These are phyloP conservation scores for Chaetomidium leptoderma DNA, from an alignment of 495 filamentous ascomycete genomes.

Conservation along the genomic window DNA sequence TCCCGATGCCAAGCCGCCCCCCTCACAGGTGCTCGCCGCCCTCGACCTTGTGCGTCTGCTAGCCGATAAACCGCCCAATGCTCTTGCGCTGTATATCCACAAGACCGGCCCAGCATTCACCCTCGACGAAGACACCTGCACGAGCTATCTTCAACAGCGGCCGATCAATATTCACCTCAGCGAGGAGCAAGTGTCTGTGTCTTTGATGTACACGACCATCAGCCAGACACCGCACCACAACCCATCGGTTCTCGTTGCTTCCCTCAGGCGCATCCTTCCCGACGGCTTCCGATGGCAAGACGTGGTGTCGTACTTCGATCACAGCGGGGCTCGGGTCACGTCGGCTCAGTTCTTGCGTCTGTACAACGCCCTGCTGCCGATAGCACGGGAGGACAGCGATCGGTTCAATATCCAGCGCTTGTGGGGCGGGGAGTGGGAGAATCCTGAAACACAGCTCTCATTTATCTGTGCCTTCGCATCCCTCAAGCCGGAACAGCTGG, in stretches of 20 bases:
- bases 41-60: slow-evolving; percentile 69
- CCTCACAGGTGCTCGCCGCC: slow-evolving; percentile 67
- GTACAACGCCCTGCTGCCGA: slow-evolving; percentile 67
- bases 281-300: slow-evolving; percentile 74
- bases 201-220: slow-evolving; percentile 71
- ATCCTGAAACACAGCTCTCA: slow-evolving; percentile 80
- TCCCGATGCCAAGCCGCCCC: slow-evolving; percentile 55
- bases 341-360: slow-evolving; percentile 74
- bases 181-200: slow-evolving; percentile 77
- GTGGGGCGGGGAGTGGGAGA: slow-evolving; percentile 88
- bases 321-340: slow-evolving; percentile 67
- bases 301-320: slow-evolving; percentile 79
- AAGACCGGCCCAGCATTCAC: slow-evolving; percentile 62
- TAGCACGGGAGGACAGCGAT: slow-evolving; percentile 54
- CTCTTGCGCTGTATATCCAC: slow-evolving; percentile 73
- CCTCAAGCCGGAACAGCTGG: slow-evolving; percentile 64
- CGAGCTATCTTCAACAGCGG: slow-evolving; percentile 56
- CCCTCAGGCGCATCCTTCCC: slow-evolving; percentile 43
- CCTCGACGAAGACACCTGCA: slow-evolving; percentile 46
- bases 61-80: slow-evolving; percentile 54
- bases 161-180: slow-evolving; percentile 63
- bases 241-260: slow-evolving; percentile 64
- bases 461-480: slow-evolving; percentile 80
- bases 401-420: slow-evolving; percentile 70
- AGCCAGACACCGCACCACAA: slow-evolving; percentile 70